These are phyloP conservation scores for Cyclotella cryptica DNA, from an alignment of 108 stramenopile genomes.

Conservation along the genomic window DNA sequence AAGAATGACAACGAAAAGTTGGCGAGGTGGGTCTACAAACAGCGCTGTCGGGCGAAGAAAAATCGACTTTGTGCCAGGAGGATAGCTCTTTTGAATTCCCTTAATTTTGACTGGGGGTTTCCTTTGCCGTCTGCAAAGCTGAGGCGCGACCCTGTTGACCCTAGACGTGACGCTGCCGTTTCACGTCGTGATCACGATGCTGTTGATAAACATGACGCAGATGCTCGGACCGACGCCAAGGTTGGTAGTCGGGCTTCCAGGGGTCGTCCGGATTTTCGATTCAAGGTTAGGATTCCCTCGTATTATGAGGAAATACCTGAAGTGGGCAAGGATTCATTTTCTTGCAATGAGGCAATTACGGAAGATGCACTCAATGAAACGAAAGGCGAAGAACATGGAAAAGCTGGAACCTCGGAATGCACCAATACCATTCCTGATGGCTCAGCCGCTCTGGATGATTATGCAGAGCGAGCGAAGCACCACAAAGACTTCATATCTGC, in stretches of 20 bases:
- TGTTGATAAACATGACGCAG: neutral
- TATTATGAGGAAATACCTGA: neutral
- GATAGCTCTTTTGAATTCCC: neutral
- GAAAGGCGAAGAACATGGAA: neutral
- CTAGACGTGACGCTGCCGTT: neutral
- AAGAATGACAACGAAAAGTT: neutral
- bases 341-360: neutral
- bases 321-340: too few relatives aligned
- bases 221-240: too few relatives aligned
- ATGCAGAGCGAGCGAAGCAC: neutral
- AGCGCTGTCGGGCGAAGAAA: neutral
- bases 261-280: neutral
- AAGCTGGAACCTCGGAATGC: neutral
- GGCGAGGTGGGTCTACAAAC: conserved; percentile 12
- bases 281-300: conserved; percentile 1
- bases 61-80: conserved; percentile 3
- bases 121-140: neutral
- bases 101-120: conserved; percentile 19
- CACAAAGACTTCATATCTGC: conserved; percentile 25
- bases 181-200: neutral
- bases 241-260: too few relatives aligned
- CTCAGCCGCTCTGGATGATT: neutral
- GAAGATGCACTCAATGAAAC: neutral
- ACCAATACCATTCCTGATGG: neutral
- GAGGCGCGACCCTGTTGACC: neutral